phyloP scores from a whole-genome alignment of 345 rosid species.

The Leavenworthia alabamica region DNA sequence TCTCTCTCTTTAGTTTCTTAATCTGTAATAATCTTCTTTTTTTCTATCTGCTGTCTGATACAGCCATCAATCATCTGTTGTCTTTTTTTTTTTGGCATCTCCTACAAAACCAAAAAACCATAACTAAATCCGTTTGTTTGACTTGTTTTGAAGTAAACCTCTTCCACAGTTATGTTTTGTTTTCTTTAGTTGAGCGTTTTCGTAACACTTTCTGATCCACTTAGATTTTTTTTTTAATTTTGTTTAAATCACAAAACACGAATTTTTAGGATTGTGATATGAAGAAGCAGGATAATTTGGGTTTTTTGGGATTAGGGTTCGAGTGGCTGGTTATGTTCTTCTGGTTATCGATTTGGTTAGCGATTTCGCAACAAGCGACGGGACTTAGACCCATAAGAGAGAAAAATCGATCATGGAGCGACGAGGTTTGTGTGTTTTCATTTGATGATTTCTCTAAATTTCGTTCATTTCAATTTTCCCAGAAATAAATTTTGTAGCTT shows the following conservation, averaged over 20 bases:
- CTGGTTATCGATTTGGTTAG: constrained; percentile 51
- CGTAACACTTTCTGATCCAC: too few relatives aligned
- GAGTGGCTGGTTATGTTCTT: constrained; percentile 31
- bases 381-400: constrained; percentile 89
- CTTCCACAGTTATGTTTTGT: constrained; percentile 20
- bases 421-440: constrained; percentile 57
- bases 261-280: constrained; percentile 36
- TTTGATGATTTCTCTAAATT: constrained; percentile 1
- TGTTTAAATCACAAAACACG: too few relatives aligned
- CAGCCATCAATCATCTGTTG: too few relatives aligned
- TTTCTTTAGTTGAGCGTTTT: constrained; percentile 26
- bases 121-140: constrained; percentile 34
- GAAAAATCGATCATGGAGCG: constrained; percentile 80
- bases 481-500: neutral
- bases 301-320: constrained; percentile 41
- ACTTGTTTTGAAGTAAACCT: constrained; percentile 56
- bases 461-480: constrained; percentile 5
- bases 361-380: constrained; percentile 45
- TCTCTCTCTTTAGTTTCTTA: neutral
- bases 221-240: too few relatives aligned
- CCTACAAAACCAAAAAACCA: too few relatives aligned
- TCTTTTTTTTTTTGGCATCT: too few relatives aligned
- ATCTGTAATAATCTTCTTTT: neutral
- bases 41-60: neutral
- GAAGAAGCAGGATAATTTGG: constrained; percentile 34